Conservation (phyloP, 192 early-diverging fungal genomes). For the Coemansia sp. region DNA sequence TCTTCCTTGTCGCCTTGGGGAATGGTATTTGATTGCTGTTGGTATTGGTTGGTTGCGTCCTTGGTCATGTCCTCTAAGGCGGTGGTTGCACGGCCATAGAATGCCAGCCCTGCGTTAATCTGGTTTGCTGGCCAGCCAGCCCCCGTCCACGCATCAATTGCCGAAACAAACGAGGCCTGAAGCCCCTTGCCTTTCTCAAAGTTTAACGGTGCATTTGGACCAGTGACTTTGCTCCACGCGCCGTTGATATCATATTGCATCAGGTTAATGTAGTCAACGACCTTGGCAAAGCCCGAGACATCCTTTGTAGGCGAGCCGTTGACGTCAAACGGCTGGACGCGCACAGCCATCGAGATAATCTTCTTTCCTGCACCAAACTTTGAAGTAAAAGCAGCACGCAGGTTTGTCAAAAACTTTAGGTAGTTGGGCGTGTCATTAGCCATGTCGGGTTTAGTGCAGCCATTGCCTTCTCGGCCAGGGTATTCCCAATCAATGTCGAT, state of each 20-base stretch:
- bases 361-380: slow-evolving; percentile 49
- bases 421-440: slow-evolving; percentile 67
- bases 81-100: slow-evolving; percentile 62
- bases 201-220: slow-evolving; percentile 65
- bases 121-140: slow-evolving; percentile 65
- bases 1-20: slow-evolving; percentile 60
- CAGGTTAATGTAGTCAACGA: slow-evolving; percentile 67
- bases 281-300: slow-evolving; percentile 63
- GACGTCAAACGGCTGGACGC: slow-evolving; percentile 63
- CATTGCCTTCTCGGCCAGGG: slow-evolving; percentile 50
- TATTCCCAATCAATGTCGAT: slow-evolving; percentile 80
- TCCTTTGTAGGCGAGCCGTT: slow-evolving; percentile 51
- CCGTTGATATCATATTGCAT: slow-evolving; percentile 72
- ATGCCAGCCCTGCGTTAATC: slow-evolving; percentile 63
- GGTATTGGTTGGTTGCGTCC: slow-evolving; percentile 54
- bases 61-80: slow-evolving; percentile 57
- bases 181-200: slow-evolving; percentile 37
- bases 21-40: slow-evolving; percentile 9
- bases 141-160: slow-evolving; percentile 58
- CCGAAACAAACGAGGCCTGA: slow-evolving; percentile 48
- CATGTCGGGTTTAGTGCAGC: slow-evolving; percentile 46
- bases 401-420: slow-evolving; percentile 59
- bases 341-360: slow-evolving; percentile 67
- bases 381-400: slow-evolving; percentile 44
- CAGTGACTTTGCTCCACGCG: slow-evolving; percentile 59